phyloP scores from a whole-genome alignment of 2,329 filamentous ascomycete genomes.

The Helminthosporium solani region DNA sequence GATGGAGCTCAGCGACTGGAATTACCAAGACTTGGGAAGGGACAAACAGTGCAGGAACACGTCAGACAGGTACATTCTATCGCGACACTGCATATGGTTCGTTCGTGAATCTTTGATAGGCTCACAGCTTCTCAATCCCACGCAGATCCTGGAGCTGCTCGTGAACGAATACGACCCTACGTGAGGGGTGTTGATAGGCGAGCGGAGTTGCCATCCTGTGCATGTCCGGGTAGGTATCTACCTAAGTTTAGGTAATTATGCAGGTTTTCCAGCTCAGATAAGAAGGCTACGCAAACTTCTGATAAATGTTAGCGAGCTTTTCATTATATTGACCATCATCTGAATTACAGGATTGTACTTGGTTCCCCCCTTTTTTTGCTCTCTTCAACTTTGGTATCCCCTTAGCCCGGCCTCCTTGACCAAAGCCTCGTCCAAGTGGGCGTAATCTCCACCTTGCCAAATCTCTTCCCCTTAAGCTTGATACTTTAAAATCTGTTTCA shows the following conservation, averaged over 20 bases:
- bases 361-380: too few relatives aligned
- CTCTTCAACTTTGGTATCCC: too few relatives aligned
- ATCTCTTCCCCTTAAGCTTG: too few relatives aligned
- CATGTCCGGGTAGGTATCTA: not conserved
- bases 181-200: constrained; percentile 4
- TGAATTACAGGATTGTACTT: too few relatives aligned
- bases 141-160: not conserved
- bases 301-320: too few relatives aligned
- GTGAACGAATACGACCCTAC: constrained; percentile 7
- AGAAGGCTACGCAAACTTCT: too few relatives aligned
- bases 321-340: too few relatives aligned
- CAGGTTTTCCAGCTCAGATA: not conserved
- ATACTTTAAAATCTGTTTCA: too few relatives aligned
- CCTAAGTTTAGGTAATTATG: too few relatives aligned
- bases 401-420: too few relatives aligned
- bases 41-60: not conserved
- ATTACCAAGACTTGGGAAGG: not conserved
- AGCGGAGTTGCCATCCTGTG: not conserved
- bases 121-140: not conserved
- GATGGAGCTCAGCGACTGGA: not conserved
- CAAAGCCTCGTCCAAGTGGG: too few relatives aligned
- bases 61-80: not conserved
- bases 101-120: constrained; percentile 4
- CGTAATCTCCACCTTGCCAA: too few relatives aligned
- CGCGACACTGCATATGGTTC: not conserved